Evolutionary conservation across 495 filamentous ascomycete species (phyloP), one percentile per base, ranked within the genome.

Genomic region (Letharia lupina): DNA sequence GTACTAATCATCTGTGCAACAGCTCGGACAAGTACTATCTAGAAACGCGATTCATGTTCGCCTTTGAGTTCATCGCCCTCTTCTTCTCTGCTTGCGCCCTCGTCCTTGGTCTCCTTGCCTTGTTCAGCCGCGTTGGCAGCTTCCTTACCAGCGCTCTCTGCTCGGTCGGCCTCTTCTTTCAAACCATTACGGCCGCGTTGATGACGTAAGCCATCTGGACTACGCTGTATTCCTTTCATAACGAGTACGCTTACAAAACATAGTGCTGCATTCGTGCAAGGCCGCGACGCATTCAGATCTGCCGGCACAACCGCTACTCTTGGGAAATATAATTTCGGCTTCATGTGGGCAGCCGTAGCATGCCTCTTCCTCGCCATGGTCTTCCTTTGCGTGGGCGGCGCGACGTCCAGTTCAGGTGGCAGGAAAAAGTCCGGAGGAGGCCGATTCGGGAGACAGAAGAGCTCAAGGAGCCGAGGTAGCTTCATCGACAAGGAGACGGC

Each of bases 341-440:
- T 96, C 77, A 91, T 88, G 77, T 96, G 92, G 92, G 87, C 87
- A 4, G 82, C 90, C 7, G 84, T 87, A 71, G 84, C 81, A 2
- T 86, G 84, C 58, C 81, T 90, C 59, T 77, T 93, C 66, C 75
- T 96, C 61, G 84, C 89, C 20, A 88, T 85, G 16, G 60, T 91
- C 37, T 73, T 91, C 23, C 89, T 93, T 78, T 93, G 86, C 76
- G 59, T 84, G 3, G 82, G 80, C 73, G 61, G 68, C 67, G 58
- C 63, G 64, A 18, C 68, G 1, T 64, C 61, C 28, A 60, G 65
- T 16, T 60, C 47, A 45, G 41, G 52, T 42, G 66, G 69, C 5
- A 73, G 75, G 8, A 75, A 74, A 50, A 64, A 70, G 10, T 65
- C 68, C 6, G n/a, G 48, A 16, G 45, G 67, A 5, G 68, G 69